These are phyloP conservation scores for Ramularia collo-cygni DNA, from an alignment of 2,329 filamentous ascomycete genomes.

Conservation along the genomic window DNA sequence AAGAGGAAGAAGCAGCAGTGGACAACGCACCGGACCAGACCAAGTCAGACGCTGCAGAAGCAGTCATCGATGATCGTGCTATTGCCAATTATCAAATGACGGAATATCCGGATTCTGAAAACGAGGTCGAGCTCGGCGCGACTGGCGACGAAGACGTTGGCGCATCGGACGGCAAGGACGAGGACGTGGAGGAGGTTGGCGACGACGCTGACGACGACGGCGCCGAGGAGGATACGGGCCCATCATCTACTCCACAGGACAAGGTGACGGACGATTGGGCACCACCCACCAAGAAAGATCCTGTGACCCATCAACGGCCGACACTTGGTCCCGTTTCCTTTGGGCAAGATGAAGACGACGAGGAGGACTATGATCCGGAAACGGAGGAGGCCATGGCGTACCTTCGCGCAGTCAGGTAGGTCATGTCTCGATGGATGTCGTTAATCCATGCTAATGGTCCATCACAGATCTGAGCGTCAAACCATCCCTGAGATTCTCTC, in stretches of 20 bases:
- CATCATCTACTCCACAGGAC: background rate
- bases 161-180: background rate
- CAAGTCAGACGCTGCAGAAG: background rate
- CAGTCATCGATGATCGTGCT: background rate
- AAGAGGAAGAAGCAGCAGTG: slow-evolving; percentile 8
- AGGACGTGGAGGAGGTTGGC: slow-evolving; percentile 2
- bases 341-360: slow-evolving; percentile 18
- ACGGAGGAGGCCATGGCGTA: slow-evolving; percentile 30
- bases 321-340: slow-evolving; percentile 19
- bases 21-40: background rate
- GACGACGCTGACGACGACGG: slow-evolving; percentile 2
- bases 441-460: slow-evolving; percentile 6
- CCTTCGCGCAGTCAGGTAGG: slow-evolving; percentile 25
- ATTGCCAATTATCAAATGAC: slow-evolving; percentile 15
- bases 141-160: background rate
- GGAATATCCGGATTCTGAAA: slow-evolving; percentile 6
- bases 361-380: slow-evolving; percentile 18
- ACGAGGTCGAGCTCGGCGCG: background rate
- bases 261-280: background rate
- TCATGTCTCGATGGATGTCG: background rate
- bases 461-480: slow-evolving; percentile 21
- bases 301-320: slow-evolving; percentile 21
- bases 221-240: background rate
- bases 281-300: slow-evolving; percentile 8
- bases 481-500: slow-evolving; percentile 21